Percentiles rank a stretch among this genome's conserved stretches.
phyloP scores from a whole-genome alignment of 2,329 filamentous ascomycete species.

The Sarocladium oryzae region DNA sequence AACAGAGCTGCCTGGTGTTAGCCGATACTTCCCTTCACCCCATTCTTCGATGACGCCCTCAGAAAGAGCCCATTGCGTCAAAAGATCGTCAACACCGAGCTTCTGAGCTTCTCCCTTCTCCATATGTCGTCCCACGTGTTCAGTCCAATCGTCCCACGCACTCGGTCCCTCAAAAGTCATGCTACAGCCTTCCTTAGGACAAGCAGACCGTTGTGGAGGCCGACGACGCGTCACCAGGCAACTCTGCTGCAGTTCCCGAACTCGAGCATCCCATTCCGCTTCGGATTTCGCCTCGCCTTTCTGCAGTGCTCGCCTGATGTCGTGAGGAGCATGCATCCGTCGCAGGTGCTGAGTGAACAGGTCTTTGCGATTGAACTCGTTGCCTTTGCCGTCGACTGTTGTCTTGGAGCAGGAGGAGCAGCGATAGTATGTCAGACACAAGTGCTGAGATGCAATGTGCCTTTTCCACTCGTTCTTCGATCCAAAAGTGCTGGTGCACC shows the following conservation, averaged over 20 bases:
- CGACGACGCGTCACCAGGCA: slow-evolving; percentile 66
- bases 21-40: slow-evolving; percentile 49
- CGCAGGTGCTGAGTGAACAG: slow-evolving; percentile 83
- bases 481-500: slow-evolving; percentile 65
- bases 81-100: slow-evolving; percentile 50
- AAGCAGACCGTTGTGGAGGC: slow-evolving; percentile 65
- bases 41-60: slow-evolving; percentile 56
- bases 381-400: slow-evolving; percentile 41
- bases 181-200: slow-evolving; percentile 64
- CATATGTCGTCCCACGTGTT: slow-evolving; percentile 86
- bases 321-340: slow-evolving; percentile 75
- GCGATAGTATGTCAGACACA: slow-evolving; percentile 67
- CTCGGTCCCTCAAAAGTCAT: slow-evolving; percentile 62
- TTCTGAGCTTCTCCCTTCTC: slow-evolving; percentile 61
- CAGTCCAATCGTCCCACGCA: slow-evolving; percentile 86
- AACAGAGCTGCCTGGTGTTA: slow-evolving; percentile 20
- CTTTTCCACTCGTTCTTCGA: slow-evolving; percentile 96
- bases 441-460: slow-evolving; percentile 74
- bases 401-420: slow-evolving; percentile 39
- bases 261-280: slow-evolving; percentile 56
- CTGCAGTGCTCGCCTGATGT: slow-evolving; percentile 50
- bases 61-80: slow-evolving; percentile 57
- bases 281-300: slow-evolving; percentile 55
- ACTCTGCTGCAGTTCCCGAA: slow-evolving; percentile 63
- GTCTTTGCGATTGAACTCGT: slow-evolving; percentile 82